Evolutionary conservation across 768 basidiomycete genomes (phyloP).

Genomic region (Mrakia blollopis): DNA sequence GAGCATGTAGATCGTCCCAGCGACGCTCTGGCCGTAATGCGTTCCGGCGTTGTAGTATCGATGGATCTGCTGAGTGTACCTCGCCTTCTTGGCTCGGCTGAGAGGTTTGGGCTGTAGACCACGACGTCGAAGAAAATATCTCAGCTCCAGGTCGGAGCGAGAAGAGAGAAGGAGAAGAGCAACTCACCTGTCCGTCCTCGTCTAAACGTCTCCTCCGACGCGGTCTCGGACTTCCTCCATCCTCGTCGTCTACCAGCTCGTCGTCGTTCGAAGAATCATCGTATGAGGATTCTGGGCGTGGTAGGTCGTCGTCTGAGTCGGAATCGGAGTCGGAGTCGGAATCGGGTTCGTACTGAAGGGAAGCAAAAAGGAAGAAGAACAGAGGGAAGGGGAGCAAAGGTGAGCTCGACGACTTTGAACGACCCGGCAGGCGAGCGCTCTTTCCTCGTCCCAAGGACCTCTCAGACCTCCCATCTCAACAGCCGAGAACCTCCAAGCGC

Average conservation of each 20-base stretch:
- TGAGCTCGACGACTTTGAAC: not conserved
- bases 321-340: slow-evolving; percentile 59
- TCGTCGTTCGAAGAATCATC: slow-evolving; percentile 35
- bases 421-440: not conserved
- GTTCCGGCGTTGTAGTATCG: slow-evolving; percentile 82
- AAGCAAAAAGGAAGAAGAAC: not conserved
- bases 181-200: slow-evolving; percentile 15
- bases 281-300: slow-evolving; percentile 39
- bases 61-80: slow-evolving; percentile 49
- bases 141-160: slow-evolving; percentile 26
- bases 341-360: slow-evolving; percentile 67
- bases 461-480: not conserved
- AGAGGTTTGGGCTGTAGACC: slow-evolving; percentile 26
- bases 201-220: slow-evolving; percentile 36
- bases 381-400: not conserved
- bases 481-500: no score
- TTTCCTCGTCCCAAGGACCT: not conserved
- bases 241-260: slow-evolving; percentile 36
- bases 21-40: slow-evolving; percentile 81
- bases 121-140: no score
- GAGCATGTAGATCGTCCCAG: slow-evolving; percentile 80
- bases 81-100: slow-evolving; percentile 10
- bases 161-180: not conserved
- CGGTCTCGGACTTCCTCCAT: slow-evolving; percentile 30
- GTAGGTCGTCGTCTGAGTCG: slow-evolving; percentile 47